Conservation (phyloP, 495 filamentous ascomycete species). For the Cercophora scortea region DNA sequence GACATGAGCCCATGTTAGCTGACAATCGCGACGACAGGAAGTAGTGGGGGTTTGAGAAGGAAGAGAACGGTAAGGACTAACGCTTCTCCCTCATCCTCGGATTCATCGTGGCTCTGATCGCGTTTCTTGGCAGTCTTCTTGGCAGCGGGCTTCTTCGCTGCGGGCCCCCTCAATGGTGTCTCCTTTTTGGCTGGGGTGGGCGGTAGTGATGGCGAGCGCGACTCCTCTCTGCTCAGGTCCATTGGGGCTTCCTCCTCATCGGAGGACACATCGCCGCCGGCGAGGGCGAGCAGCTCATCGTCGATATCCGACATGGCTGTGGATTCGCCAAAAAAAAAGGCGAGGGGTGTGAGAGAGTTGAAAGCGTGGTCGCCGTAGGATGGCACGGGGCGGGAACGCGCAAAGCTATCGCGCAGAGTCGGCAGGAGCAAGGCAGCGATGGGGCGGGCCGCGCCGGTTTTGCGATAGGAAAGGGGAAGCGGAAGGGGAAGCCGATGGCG, state of each 20-base stretch:
- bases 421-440: too few species aligned
- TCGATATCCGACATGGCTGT: conserved; percentile 58
- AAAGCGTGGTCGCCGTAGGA: too few species aligned
- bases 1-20: neutral
- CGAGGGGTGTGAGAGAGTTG: too few species aligned
- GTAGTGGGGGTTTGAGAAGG: neutral
- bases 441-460: too few species aligned
- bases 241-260: conserved; percentile 39
- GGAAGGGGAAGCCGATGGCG: too few species aligned
- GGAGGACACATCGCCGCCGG: conserved; percentile 54
- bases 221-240: conserved; percentile 30
- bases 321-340: too few species aligned
- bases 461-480: too few species aligned
- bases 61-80: conserved; percentile 41
- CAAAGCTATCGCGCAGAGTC: too few species aligned
- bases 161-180: conserved; percentile 21
- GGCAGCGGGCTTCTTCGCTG: conserved; percentile 40
- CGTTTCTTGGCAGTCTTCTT: conserved; percentile 37
- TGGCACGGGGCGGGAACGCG: too few species aligned
- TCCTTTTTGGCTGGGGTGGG: conserved; percentile 23
- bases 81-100: conserved; percentile 78
- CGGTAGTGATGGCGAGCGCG: conserved; percentile 26
- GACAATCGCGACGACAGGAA: neutral
- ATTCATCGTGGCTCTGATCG: conserved; percentile 51
- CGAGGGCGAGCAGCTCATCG: conserved; percentile 80